Evolutionary conservation across 2,329 filamentous ascomycete species (phyloP).

Genomic region (Cephalotrichum gorgonifer): DNA sequence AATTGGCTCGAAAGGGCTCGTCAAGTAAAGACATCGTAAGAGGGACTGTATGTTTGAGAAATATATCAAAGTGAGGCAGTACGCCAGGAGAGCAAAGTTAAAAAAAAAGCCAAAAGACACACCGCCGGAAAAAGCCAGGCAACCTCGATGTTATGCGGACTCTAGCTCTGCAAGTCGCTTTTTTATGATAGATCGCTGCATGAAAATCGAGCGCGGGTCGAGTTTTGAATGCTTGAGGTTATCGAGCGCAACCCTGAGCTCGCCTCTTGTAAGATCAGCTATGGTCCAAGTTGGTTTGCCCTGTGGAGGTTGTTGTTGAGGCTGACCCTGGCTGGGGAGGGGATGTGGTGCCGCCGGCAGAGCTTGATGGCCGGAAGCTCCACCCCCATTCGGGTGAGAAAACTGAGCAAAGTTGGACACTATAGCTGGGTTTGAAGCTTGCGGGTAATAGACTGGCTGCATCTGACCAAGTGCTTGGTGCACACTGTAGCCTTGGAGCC

Average conservation of each 20-base stretch:
- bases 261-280: background rate
- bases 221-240: background rate
- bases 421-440: background rate
- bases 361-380: background rate
- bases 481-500: background rate
- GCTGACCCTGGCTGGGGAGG: background rate
- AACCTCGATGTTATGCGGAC: no score
- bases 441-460: background rate
- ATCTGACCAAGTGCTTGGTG: no score
- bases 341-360: background rate
- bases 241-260: background rate
- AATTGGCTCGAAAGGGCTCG: no score
- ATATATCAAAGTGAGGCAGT: no score
- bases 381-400: background rate
- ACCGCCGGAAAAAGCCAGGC: background rate
- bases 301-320: background rate
- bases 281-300: background rate
- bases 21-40: no score
- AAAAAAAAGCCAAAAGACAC: no score
- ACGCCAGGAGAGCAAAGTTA: no score
- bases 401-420: background rate
- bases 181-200: background rate
- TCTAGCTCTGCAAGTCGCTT: background rate
- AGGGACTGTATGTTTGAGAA: no score
- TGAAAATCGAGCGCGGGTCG: background rate